Evolutionary conservation across 805 yeast species (phyloP).

Genomic region (Blastobotrys americana): DNA sequence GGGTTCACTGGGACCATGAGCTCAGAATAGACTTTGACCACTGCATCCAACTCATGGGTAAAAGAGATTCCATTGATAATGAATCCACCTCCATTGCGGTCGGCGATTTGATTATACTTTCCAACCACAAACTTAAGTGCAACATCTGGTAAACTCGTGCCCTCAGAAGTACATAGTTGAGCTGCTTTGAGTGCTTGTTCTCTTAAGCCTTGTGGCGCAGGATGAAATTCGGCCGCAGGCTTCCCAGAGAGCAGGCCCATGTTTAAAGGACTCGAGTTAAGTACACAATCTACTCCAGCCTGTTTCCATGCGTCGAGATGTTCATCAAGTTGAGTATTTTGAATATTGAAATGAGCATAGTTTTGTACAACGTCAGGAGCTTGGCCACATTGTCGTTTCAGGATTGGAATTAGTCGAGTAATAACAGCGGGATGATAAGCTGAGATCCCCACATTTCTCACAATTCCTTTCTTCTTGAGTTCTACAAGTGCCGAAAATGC

Average conservation of each 20-base stretch:
- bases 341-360: conserved; percentile 76
- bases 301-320: conserved; percentile 37
- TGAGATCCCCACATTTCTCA: conserved; percentile 65
- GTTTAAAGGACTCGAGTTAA: conserved; percentile 77
- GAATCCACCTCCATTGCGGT: conserved; percentile 15
- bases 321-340: conserved; percentile 51
- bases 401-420: conserved; percentile 22
- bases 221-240: conserved; percentile 69
- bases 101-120: conserved; percentile 37
- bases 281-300: conserved; percentile 48
- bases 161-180: conserved; percentile 33
- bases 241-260: conserved; percentile 76
- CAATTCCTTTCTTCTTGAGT: conserved; percentile 56
- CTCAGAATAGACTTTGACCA: conserved; percentile 9
- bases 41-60: conserved; percentile 11
- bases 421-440: conserved; percentile 81
- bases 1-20: conserved; percentile 6
- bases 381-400: conserved; percentile 38
- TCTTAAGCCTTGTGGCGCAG: conserved; percentile 56
- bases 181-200: conserved; percentile 40
- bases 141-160: conserved; percentile 67
- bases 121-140: conserved; percentile 69
- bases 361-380: conserved; percentile 67
- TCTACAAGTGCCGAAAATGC: conserved; percentile 57
- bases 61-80: conserved; percentile 13